Percentiles rank a stretch among this genome's conserved stretches.
Evolutionary conservation across 2,329 filamentous ascomycete genomes (phyloP).

Genomic region (Periconia digitata): DNA sequence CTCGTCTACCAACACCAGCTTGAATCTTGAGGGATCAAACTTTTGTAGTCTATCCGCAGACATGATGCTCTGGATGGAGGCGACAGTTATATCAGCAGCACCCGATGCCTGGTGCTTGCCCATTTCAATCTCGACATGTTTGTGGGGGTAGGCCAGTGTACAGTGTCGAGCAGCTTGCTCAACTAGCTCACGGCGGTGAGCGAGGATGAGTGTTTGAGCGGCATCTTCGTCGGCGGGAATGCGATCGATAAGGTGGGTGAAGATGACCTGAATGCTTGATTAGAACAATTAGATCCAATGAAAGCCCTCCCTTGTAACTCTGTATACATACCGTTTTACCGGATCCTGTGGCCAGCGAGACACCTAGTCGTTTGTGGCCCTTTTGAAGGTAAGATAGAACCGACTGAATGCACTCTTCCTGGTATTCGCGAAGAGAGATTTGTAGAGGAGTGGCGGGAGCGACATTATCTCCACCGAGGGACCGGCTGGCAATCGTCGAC

Average conservation of each 20-base stretch:
- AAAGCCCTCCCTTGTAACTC: not conserved
- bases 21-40: slow-evolving; percentile 78
- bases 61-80: slow-evolving; percentile 82
- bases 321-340: slow-evolving; percentile 73
- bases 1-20: slow-evolving; percentile 91
- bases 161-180: slow-evolving; percentile 93
- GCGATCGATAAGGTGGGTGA: slow-evolving; percentile 89
- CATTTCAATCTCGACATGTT: slow-evolving; percentile 90
- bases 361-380: slow-evolving; percentile 77
- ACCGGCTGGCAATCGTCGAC: slow-evolving; percentile 13
- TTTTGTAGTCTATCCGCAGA: slow-evolving; percentile 77
- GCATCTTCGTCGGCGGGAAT: slow-evolving; percentile 62
- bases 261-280: slow-evolving; percentile 71
- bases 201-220: slow-evolving; percentile 83
- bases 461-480: not conserved
- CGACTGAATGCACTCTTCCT: slow-evolving; percentile 87
- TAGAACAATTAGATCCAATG: not conserved
- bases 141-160: slow-evolving; percentile 73
- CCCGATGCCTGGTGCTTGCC: slow-evolving; percentile 75
- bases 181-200: slow-evolving; percentile 88
- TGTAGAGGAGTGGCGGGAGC: slow-evolving; percentile 12
- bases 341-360: slow-evolving; percentile 84
- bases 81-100: slow-evolving; percentile 86
- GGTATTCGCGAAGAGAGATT: slow-evolving; percentile 76
- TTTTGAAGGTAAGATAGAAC: slow-evolving; percentile 68